phyloP scores from a whole-genome alignment of 768 basidiomycete species.

The Gymnopilus dilepis region DNA sequence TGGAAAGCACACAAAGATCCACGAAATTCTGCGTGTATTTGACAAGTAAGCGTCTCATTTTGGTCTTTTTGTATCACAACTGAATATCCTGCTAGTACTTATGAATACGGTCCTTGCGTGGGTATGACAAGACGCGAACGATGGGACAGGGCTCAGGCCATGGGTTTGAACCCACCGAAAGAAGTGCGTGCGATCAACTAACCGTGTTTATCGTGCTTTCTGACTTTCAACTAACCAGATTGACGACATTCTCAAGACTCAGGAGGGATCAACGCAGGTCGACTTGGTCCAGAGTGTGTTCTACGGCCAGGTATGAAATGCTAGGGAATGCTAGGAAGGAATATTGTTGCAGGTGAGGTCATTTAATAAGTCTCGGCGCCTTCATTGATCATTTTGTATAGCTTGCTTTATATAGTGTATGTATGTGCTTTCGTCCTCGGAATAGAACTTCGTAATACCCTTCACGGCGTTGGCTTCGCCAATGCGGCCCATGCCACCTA shows the following conservation, averaged over 20 bases:
- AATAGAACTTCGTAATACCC: not conserved
- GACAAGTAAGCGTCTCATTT: conserved; percentile 57
- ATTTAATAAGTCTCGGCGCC: not conserved
- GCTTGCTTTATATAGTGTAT: conserved; percentile 1
- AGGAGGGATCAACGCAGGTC: conserved; percentile 59
- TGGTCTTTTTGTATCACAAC: not conserved
- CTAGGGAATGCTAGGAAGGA: not conserved
- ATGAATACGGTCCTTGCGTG: conserved; percentile 81
- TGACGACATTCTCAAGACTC: conserved; percentile 74
- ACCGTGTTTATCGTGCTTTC: not conserved
- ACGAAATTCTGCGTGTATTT: conserved; percentile 79
- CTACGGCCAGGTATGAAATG: conserved; percentile 44
- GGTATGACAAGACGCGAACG: conserved; percentile 83
- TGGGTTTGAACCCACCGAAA: conserved; percentile 76
- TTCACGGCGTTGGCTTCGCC: not conserved
- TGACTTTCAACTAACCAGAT: conserved; percentile 50
- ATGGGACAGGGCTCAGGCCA: conserved; percentile 82
- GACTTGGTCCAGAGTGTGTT: conserved; percentile 71
- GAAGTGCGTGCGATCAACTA: conserved; percentile 16
- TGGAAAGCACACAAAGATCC: conserved; percentile 62
- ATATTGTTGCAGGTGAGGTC: conserved; percentile 5
- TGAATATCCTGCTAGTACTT: conserved; percentile 51
- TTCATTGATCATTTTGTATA: not conserved
- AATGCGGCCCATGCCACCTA: too few species aligned
- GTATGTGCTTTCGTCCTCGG: not conserved